Evolutionary conservation across 441 rosid genomes (phyloP).

Genomic region (Iberis amara): DNA sequence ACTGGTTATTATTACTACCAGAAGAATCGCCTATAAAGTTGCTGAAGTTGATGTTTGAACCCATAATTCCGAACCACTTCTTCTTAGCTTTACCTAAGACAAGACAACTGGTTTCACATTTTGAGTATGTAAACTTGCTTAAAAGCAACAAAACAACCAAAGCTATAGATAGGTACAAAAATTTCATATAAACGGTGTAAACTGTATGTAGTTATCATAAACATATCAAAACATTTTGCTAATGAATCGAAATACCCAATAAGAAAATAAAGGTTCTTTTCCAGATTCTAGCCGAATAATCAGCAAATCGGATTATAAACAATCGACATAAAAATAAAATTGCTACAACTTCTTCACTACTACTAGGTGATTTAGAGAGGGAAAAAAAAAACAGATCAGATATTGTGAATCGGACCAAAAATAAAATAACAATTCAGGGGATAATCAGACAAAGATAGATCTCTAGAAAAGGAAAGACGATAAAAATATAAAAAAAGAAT

Average conservation of each 20-base stretch:
- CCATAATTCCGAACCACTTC: conserved; percentile 21
- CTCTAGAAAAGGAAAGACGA: not conserved
- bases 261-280: conserved; percentile 10
- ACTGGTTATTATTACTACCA: conserved; percentile 15
- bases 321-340: not conserved
- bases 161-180: not conserved
- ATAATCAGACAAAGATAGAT: conserved; percentile 24
- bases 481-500: not conserved
- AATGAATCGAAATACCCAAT: conserved; percentile 14
- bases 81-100: conserved; percentile 1
- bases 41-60: conserved; percentile 38
- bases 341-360: not conserved
- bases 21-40: conserved; percentile 26
- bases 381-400: not conserved
- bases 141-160: not conserved
- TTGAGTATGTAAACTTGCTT: not conserved
- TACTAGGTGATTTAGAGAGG: conserved; percentile 1
- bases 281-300: not conserved
- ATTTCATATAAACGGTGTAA: not conserved
- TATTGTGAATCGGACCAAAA: conserved; percentile 2
- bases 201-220: not conserved
- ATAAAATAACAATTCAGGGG: not conserved
- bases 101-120: not conserved
- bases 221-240: no score
- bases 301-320: conserved; percentile 1